Evolutionary conservation across 2,329 filamentous ascomycete species (phyloP), one percentile per base, ranked within the genome.

Genomic region (Aspergillus sp.): DNA sequence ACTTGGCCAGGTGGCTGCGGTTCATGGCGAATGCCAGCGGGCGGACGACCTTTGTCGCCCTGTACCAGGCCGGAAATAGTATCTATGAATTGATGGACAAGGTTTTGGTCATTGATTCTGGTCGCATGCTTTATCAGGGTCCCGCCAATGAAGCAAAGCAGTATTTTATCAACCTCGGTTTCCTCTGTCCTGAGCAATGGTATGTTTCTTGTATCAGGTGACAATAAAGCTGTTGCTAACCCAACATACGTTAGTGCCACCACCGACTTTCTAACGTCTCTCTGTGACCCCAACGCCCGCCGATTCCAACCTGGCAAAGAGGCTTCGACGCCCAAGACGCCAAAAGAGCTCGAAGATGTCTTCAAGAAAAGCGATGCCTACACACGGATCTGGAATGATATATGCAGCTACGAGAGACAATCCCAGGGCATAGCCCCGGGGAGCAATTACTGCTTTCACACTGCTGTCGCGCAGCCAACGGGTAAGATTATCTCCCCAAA

Each of bases 81-180:
- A 85, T 86, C 47, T 86, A 85, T 56, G 75, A 82, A 49, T 71
- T 86, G 29, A 87, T 90, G 77, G 86, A 91, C 61, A 90, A 90
- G 65, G 86, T 90, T 2, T 65, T 90, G 39, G 79, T 90, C 13
- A 87, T 91, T 41, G 84, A 90, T 51, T 71, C 79, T 39, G 87
- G 87, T 1, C 78, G 82, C 5, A 80, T 83, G 66, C 77, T 86
- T 42, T 88, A 79, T 65, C 79, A 81, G 57, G 84, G 84, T 0
- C 79, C 76, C 2, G 74, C 76, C 3, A 66, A 69, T 11, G 71
- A 78, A 36, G 84, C 85, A 2, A 77, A 74, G 43, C 69, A 78
- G 44, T 88, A 86, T 62, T 86, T 88, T 57, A 71, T 81, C 46
- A 71, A 81, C 39, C 71, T 87, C 11, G 84, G 83, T 7, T 86